Conservation (phyloP, 164 flowering plant species). For the Platanus orientalis region DNA sequence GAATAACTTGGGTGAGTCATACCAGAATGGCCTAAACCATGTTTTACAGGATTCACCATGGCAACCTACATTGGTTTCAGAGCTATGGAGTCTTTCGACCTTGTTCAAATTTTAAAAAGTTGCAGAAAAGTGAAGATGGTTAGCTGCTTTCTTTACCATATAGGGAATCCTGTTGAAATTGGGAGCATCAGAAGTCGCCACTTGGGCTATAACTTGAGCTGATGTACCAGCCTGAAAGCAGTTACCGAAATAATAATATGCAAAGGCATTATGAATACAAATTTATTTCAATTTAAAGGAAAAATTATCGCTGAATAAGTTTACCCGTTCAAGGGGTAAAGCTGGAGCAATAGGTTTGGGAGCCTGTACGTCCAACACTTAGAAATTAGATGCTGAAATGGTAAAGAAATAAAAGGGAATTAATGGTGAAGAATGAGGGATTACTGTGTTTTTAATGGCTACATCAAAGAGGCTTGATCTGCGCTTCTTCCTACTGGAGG, state of each 20-base stretch:
- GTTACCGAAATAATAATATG: not conserved
- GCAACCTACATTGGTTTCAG: no score
- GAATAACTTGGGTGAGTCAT: no score
- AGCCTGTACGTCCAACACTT: not conserved
- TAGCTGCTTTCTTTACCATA: conserved; percentile 8
- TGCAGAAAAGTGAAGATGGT: not conserved
- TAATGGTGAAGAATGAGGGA: not conserved
- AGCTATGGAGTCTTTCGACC: no score
- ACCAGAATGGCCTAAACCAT: no score
- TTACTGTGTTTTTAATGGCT: conserved; percentile 19
- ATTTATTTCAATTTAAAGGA: not conserved
- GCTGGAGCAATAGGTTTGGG: not conserved
- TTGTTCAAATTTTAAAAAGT: no score
- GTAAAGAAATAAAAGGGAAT: not conserved
- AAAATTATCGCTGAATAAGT: not conserved
- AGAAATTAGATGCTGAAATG: not conserved
- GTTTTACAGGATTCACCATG: no score
- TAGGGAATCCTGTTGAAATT: conserved; percentile 1
- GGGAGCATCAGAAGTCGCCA: conserved; percentile 1
- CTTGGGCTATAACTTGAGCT: not conserved
- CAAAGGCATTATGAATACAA: not conserved
- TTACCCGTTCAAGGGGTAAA: conserved; percentile 6
- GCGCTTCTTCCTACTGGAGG: conserved; percentile 28
- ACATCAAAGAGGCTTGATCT: conserved; percentile 39
- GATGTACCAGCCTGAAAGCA: conserved; percentile 9